Evolutionary conservation across 2,329 filamentous ascomycete genomes (phyloP).

Genomic region (Hymenoscyphus fructigenus): DNA sequence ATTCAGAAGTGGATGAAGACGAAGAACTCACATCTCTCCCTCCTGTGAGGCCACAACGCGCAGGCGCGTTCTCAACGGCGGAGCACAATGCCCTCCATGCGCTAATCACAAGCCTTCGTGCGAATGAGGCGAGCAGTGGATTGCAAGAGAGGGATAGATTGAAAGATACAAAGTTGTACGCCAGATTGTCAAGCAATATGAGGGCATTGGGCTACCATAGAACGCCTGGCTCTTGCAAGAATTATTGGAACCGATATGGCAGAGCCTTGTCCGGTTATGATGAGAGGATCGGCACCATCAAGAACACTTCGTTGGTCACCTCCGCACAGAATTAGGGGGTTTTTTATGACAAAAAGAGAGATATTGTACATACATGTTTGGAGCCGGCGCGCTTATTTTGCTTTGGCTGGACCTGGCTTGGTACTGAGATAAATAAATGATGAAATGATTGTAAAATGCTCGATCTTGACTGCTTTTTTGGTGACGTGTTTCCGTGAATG

Average conservation of each 20-base stretch:
- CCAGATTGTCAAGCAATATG: background rate
- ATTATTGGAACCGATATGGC: slow-evolving; percentile 21
- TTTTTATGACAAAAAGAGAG: background rate
- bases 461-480: background rate
- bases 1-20: background rate
- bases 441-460: background rate
- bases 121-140: background rate
- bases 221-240: slow-evolving; percentile 18
- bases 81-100: background rate
- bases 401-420: background rate
- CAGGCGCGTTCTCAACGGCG: background rate
- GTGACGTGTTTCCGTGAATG: background rate
- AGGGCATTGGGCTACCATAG: background rate
- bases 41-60: background rate
- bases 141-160: background rate
- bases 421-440: background rate
- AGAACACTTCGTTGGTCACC: slow-evolving; percentile 8
- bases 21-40: background rate
- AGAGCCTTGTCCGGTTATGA: slow-evolving; percentile 9
- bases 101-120: background rate
- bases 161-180: background rate
- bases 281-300: slow-evolving; percentile 12
- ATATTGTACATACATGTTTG: background rate
- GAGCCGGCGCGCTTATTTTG: background rate
- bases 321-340: slow-evolving; percentile 13